Percentiles rank a stretch among this genome's conserved stretches.
Conservation (phyloP, 2,329 filamentous ascomycete species). For the Verticillium dahliae region DNA sequence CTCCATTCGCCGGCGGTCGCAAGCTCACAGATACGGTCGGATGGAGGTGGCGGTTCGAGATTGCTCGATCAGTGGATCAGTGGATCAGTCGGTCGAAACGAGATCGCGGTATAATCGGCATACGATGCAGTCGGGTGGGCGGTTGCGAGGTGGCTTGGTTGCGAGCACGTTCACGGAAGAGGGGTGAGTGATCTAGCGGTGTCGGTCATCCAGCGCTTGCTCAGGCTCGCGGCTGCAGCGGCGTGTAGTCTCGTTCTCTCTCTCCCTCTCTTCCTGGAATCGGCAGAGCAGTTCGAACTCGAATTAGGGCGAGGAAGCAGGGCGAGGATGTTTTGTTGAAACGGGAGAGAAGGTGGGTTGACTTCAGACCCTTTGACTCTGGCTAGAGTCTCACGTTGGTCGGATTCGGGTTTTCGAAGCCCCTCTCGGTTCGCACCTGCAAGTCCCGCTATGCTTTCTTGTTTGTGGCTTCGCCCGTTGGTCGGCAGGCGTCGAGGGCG, state of each 20-base stretch:
- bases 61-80: not conserved
- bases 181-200: not conserved
- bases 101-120: not conserved
- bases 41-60: not conserved
- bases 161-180: not conserved
- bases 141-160: not conserved
- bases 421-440: not conserved
- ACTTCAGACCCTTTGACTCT: not conserved
- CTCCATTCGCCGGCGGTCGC: conserved; percentile 29
- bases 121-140: not conserved
- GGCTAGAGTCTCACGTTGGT: not conserved
- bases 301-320: not conserved
- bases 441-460: not conserved
- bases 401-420: not conserved
- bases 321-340: not conserved
- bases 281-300: not conserved
- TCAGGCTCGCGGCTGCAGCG: not conserved
- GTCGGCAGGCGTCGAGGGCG: not conserved
- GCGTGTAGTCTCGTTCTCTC: not conserved
- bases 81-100: not conserved
- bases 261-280: not conserved
- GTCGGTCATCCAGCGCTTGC: not conserved
- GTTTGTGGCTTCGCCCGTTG: not conserved
- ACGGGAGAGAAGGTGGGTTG: not conserved
- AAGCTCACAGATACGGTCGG: not conserved